These are phyloP conservation scores for Globisporangium rhizosaccharum DNA, from an alignment of 352 stramenopile species.

Conservation along the genomic window DNA sequence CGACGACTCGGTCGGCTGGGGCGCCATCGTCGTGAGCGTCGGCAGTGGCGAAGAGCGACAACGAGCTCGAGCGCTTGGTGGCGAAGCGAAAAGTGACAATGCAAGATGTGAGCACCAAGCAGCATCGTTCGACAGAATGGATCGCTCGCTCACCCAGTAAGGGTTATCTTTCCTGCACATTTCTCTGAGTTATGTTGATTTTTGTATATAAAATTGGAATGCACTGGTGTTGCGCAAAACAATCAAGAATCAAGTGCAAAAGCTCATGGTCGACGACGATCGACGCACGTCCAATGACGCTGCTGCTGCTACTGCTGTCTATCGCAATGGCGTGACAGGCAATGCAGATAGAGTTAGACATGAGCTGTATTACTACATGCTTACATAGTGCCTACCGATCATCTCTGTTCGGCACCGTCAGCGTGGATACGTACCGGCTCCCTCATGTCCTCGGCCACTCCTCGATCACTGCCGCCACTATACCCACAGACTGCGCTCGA, in stretches of 20 bases:
- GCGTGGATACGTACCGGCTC: no score
- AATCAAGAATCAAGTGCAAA: no score
- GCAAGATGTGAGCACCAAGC: background rate
- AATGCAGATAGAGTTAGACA: no score
- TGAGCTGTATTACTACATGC: no score
- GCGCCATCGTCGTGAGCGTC: slow-evolving; percentile 1
- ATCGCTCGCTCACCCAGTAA: background rate
- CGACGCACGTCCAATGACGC: no score
- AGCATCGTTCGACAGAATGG: background rate
- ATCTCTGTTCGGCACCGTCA: no score
- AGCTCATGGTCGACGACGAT: no score
- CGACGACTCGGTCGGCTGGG: slow-evolving; percentile 36
- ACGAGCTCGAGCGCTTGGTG: background rate
- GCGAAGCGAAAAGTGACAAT: slow-evolving; percentile 8
- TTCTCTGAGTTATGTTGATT: background rate
- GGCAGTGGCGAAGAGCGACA: background rate
- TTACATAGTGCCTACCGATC: no score
- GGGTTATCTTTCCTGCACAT: background rate
- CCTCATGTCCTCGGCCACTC: no score
- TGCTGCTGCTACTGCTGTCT: background rate
- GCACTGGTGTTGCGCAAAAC: no score
- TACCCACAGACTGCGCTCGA: no score
- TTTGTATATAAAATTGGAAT: background rate
- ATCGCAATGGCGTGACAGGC: background rate
- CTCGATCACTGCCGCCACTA: no score